Conservation (phyloP, 192 early-diverging fungal genomes). For the Obelidium mucronatum region DNA sequence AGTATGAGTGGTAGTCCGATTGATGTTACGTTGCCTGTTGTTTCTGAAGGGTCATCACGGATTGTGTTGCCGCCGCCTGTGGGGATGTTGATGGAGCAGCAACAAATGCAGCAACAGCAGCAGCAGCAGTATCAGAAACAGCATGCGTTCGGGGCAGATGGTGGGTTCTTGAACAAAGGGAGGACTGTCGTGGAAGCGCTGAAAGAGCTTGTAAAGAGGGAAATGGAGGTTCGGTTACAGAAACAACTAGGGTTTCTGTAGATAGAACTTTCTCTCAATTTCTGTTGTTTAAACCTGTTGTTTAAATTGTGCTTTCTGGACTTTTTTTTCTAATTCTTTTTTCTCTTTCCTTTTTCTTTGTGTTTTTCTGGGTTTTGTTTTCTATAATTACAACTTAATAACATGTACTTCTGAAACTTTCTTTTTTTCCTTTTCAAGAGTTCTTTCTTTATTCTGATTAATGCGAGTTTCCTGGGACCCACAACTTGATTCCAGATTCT, state of each 20-base stretch:
- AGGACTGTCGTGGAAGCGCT: not conserved
- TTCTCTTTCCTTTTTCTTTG: not conserved
- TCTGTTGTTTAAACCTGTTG: no score
- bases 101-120: not conserved
- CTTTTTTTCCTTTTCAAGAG: no score
- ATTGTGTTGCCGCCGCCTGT: not conserved
- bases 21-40: slow-evolving; percentile 12
- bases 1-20: not conserved
- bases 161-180: not conserved
- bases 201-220: slow-evolving; percentile 5
- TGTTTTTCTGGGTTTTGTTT: not conserved
- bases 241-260: slow-evolving; percentile 4
- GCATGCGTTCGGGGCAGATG: no score
- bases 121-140: no score
- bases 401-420: not conserved
- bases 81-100: not conserved
- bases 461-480: slow-evolving; percentile 1
- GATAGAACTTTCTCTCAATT: no score
- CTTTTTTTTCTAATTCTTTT: not conserved
- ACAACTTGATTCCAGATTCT: not conserved
- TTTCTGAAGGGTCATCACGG: not conserved
- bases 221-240: not conserved
- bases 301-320: not conserved
- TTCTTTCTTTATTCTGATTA: no score
- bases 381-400: not conserved